phyloP scores from a whole-genome alignment of 805 yeast species.

The Candida nemodendra region DNA sequence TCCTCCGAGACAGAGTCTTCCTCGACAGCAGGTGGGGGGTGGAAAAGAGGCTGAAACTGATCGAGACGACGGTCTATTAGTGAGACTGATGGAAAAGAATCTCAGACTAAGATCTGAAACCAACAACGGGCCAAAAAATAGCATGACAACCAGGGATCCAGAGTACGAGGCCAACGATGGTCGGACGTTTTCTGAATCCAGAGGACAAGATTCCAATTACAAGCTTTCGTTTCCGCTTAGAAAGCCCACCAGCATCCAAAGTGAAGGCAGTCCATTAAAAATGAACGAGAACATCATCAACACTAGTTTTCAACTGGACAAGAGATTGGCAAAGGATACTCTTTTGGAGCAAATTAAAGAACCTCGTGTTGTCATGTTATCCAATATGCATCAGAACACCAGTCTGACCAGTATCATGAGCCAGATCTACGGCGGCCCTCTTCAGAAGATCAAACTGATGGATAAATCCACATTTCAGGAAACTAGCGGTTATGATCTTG shows the following conservation, averaged over 20 bases:
- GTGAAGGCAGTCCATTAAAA: slow-evolving; percentile 13
- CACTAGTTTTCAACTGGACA: slow-evolving; percentile 6
- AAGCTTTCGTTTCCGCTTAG: background rate
- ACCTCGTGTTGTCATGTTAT: slow-evolving; percentile 22
- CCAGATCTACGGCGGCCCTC: slow-evolving; percentile 67
- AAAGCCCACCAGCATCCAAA: slow-evolving; percentile 7
- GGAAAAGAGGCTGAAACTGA: slow-evolving; percentile 8
- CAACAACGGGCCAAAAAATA: slow-evolving; percentile 5
- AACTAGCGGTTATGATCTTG: slow-evolving; percentile 7
- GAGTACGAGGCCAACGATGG: slow-evolving; percentile 9
- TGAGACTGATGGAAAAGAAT: slow-evolving; percentile 20
- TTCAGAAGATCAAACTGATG: slow-evolving; percentile 47
- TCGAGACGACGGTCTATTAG: slow-evolving; percentile 18
- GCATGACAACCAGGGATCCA: slow-evolving; percentile 10
- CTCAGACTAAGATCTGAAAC: slow-evolving; percentile 9
- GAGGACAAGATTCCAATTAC: slow-evolving; percentile 8
- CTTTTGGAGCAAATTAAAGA: slow-evolving; percentile 8
- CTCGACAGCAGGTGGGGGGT: slow-evolving; percentile 3
- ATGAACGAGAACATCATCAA: slow-evolving; percentile 22
- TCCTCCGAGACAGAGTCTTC: slow-evolving; percentile 9
- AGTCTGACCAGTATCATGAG: slow-evolving; percentile 51
- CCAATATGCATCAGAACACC: slow-evolving; percentile 31
- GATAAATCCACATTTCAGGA: slow-evolving; percentile 18
- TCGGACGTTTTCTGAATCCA: slow-evolving; percentile 8
- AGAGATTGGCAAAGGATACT: slow-evolving; percentile 8